A percentile compares a stretch with the other conserved stretches of the same genome.
phyloP scores from a whole-genome alignment of 179 eudicot genomes.

The Camellia oleifera region DNA sequence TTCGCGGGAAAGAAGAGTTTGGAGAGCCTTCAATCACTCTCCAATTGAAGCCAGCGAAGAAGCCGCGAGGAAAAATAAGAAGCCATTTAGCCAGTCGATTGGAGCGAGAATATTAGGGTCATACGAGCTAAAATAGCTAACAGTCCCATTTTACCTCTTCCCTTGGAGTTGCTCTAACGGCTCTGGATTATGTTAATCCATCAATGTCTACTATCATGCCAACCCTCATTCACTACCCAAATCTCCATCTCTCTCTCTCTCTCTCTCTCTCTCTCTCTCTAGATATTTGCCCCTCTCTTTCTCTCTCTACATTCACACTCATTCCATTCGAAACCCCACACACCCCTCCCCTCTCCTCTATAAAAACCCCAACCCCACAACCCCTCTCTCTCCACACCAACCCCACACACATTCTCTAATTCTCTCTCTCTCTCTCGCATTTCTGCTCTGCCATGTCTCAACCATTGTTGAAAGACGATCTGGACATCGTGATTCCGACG shows the following conservation, averaged over 20 bases:
- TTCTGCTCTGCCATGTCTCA: conserved; percentile 12
- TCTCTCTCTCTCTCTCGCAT: background rate
- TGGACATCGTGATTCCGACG: conserved; percentile 32
- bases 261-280: background rate
- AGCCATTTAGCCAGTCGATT: too few species aligned
- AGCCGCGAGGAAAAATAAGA: too few species aligned
- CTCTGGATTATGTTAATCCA: too few species aligned
- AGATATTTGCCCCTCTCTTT: background rate
- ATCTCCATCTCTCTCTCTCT: background rate
- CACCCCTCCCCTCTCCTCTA: background rate
- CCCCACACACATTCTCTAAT: background rate
- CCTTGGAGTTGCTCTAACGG: too few species aligned
- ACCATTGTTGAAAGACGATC: conserved; percentile 26
- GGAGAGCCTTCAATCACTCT: too few species aligned
- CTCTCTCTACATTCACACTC: conserved; percentile 11
- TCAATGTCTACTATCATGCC: background rate
- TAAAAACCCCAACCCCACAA: background rate
- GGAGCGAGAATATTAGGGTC: too few species aligned
- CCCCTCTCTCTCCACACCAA: background rate
- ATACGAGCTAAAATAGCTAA: too few species aligned
- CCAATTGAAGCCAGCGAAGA: too few species aligned
- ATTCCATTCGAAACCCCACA: background rate
- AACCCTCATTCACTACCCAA: background rate
- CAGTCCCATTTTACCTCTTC: too few species aligned
- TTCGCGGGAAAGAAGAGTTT: too few species aligned